Conservation (phyloP, 805 yeast genomes). For the Jamesozyma hellenica region DNA sequence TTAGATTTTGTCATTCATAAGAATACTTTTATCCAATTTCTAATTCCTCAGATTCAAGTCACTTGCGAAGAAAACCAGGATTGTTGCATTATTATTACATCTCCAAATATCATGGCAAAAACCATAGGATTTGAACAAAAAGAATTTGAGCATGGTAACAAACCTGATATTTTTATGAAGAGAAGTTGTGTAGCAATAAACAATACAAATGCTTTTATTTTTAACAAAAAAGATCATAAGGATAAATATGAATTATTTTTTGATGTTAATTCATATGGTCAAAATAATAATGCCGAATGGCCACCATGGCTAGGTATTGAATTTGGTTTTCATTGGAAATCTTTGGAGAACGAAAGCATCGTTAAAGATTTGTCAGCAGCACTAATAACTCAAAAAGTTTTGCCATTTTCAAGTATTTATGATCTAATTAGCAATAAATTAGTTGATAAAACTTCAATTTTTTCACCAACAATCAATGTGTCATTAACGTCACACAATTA, state of each 20-base stretch:
- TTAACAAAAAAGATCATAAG: slow-evolving; percentile 42
- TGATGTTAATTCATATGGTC: slow-evolving; percentile 50
- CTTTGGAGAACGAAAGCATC: slow-evolving; percentile 41
- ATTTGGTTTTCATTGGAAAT: slow-evolving; percentile 45
- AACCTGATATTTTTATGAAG: slow-evolving; percentile 44
- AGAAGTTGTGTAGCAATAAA: slow-evolving; percentile 60
- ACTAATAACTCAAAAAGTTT: slow-evolving; percentile 47
- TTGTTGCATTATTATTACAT: slow-evolving; percentile 56
- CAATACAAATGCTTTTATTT: slow-evolving; percentile 63
- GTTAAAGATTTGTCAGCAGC: slow-evolving; percentile 56
- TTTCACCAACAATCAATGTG: slow-evolving; percentile 59
- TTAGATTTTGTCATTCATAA: slow-evolving; percentile 34
- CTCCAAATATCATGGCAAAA: slow-evolving; percentile 62
- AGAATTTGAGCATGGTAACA: slow-evolving; percentile 33
- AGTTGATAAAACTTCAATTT: slow-evolving; percentile 46
- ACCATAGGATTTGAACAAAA: slow-evolving; percentile 53
- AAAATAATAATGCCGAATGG: slow-evolving; percentile 44
- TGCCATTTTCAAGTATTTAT: slow-evolving; percentile 33
- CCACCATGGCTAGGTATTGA: slow-evolving; percentile 86
- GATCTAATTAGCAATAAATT: slow-evolving; percentile 20
- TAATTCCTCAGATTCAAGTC: slow-evolving; percentile 77
- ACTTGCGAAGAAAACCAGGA: slow-evolving; percentile 42
- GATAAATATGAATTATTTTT: slow-evolving; percentile 35
- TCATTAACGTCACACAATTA: slow-evolving; percentile 69
- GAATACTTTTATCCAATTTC: slow-evolving; percentile 54